A percentile compares a stretch with the other conserved stretches of the same genome.
phyloP scores from a whole-genome alignment of 169 alveolate genomes.

The Plasmodium falciparum region DNA sequence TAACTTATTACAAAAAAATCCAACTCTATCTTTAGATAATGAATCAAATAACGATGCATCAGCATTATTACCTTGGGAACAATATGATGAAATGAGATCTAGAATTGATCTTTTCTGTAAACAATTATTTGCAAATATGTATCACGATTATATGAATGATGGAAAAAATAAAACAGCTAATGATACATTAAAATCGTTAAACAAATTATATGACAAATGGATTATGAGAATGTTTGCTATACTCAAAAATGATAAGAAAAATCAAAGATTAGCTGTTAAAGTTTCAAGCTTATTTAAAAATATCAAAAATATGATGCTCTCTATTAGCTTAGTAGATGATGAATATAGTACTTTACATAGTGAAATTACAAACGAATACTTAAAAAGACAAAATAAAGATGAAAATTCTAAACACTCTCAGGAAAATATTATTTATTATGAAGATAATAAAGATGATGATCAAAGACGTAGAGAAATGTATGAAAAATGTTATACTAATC shows the following conservation, averaged over 20 bases:
- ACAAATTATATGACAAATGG: slow-evolving; percentile 76
- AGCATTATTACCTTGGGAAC: slow-evolving; percentile 68
- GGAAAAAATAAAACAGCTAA: slow-evolving; percentile 71
- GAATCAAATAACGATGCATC: slow-evolving; percentile 25
- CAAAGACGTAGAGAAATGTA: slow-evolving; percentile 65
- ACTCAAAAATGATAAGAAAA: slow-evolving; percentile 71
- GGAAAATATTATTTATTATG: slow-evolving; percentile 37
- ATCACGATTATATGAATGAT: slow-evolving; percentile 73
- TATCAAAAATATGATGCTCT: slow-evolving; percentile 71
- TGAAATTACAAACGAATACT: slow-evolving; percentile 75
- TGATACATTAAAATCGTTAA: slow-evolving; percentile 49
- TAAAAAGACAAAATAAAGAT: slow-evolving; percentile 74
- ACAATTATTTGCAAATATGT: slow-evolving; percentile 66
- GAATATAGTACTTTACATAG: slow-evolving; percentile 75
- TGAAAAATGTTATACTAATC: slow-evolving; percentile 27
- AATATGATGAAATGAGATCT: slow-evolving; percentile 74
- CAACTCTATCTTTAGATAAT: slow-evolving; percentile 53
- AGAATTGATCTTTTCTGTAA: slow-evolving; percentile 63
- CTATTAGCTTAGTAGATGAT: slow-evolving; percentile 69
- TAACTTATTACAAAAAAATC: slow-evolving; percentile 60
- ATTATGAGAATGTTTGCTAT: slow-evolving; percentile 77
- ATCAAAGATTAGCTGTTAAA: slow-evolving; percentile 76
- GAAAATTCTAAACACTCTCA: slow-evolving; percentile 53
- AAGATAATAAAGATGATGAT: slow-evolving; percentile 50
- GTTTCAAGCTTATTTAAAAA: slow-evolving; percentile 61